Evolutionary conservation across 768 basidiomycete genomes (phyloP).

Genomic region (Boletus rubescentipes): DNA sequence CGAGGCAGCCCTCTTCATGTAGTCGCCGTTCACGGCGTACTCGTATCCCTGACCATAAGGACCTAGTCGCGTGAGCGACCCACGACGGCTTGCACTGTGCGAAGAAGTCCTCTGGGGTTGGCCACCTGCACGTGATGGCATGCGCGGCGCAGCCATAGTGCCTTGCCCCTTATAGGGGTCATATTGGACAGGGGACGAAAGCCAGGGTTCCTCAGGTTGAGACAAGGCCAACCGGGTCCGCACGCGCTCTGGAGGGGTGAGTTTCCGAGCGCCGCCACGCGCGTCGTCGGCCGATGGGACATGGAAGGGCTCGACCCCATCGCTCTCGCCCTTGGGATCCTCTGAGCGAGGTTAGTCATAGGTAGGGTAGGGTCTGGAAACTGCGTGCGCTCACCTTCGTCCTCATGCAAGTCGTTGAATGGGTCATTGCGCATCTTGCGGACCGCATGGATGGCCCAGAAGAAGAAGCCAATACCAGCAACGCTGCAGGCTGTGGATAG

Average conservation of each 20-base stretch:
- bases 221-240: constrained; percentile 8
- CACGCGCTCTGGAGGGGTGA: constrained; percentile 5
- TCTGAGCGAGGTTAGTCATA: no score
- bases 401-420: neutral
- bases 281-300: neutral
- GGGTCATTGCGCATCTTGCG: constrained; percentile 19
- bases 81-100: neutral
- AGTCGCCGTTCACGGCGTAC: neutral
- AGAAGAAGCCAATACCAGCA: constrained; percentile 18
- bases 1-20: no score
- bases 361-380: neutral
- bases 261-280: constrained; percentile 3
- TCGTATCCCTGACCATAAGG: neutral
- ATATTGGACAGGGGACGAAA: neutral
- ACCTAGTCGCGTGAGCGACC: neutral
- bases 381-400: neutral
- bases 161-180: neutral
- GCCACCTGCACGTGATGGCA: constrained; percentile 1
- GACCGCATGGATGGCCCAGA: constrained; percentile 21
- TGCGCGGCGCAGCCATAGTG: neutral
- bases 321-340: neutral
- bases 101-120: neutral
- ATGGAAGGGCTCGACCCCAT: constrained; percentile 6
- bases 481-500: constrained; percentile 13
- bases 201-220: neutral